A percentile compares a stretch with the other conserved stretches of the same genome.
Evolutionary conservation across 2,329 filamentous ascomycete genomes (phyloP).

Genomic region (Huntiella omanensis): DNA sequence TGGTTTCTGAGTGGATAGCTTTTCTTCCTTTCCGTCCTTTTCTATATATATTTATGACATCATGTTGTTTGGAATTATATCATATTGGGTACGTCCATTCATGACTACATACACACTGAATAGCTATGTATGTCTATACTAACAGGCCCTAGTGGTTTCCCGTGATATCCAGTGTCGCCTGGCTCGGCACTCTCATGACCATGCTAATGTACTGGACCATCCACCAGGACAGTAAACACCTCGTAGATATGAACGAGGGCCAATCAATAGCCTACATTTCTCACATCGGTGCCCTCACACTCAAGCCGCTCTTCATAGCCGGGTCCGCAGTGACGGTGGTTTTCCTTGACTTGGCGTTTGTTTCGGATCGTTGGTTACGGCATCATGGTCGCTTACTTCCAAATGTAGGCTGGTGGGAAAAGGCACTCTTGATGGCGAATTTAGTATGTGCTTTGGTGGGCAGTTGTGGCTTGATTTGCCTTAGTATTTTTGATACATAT

Average conservation of each 20-base stretch:
- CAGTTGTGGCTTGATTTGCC: slow-evolving; percentile 59
- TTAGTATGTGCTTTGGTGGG: slow-evolving; percentile 56
- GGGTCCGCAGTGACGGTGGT: slow-evolving; percentile 54
- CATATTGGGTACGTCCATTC: slow-evolving; percentile 9
- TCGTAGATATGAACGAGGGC: slow-evolving; percentile 36
- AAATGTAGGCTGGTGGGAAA: slow-evolving; percentile 47
- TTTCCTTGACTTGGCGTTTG: slow-evolving; percentile 63
- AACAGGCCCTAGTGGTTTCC: slow-evolving; percentile 37
- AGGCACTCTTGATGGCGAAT: slow-evolving; percentile 38
- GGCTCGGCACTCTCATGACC: slow-evolving; percentile 49
- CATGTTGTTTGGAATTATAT: slow-evolving; percentile 9
- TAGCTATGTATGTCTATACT: neutral
- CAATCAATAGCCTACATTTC: slow-evolving; percentile 56
- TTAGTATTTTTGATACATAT: slow-evolving; percentile 74
- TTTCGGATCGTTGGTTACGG: slow-evolving; percentile 67
- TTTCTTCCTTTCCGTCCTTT: neutral
- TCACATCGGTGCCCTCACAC: slow-evolving; percentile 38
- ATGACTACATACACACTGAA: neutral
- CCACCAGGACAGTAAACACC: slow-evolving; percentile 32
- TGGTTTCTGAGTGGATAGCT: neutral
- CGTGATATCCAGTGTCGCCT: slow-evolving; percentile 44
- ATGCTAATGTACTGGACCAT: slow-evolving; percentile 54
- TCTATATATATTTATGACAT: neutral
- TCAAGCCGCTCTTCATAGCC: slow-evolving; percentile 64
- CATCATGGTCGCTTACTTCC: slow-evolving; percentile 61